Base-by-base conservation (phyloP, 2,329 filamentous ascomycete genomes). In the Cercospora berteroae region DNA sequence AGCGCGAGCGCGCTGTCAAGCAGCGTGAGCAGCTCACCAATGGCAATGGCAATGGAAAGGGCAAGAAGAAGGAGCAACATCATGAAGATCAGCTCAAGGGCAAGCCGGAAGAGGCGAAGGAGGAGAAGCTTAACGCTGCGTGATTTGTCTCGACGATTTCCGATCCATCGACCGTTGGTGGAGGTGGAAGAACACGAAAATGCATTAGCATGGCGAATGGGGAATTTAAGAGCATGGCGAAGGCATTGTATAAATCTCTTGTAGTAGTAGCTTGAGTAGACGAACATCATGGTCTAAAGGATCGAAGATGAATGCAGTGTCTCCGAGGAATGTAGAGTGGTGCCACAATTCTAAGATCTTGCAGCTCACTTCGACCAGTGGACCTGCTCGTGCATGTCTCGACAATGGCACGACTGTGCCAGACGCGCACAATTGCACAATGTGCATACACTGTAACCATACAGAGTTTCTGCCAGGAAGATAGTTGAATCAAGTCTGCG, bases 1-100 rank as follows among this genome's bases (percentile, higher is more conserved):
- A 83, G 70, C 77, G 90, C 56, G 79, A 83, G 67, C 74, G 75
- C 60, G 77, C 77, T n/a, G 71, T 77, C 48, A 74, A 77, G 71
- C 60, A 72, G 61, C 59, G 73, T 39, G 70, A 74, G 65, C 25
- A 61, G 57, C 33, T 68, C 10, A 64, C 69, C 27, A 70, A 71
- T 36, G 66, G 67, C 27, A 67, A 69, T 18, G 64, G 64, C 16
- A 62, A 62, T n/a, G 60, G 60, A 6, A 69, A 69, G 31, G 65
- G 44, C 36, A 67, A 61, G 42, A 71, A 72, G 65, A 63, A 60
- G 8, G 29, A 69, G 44, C 63, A 68, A 27, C 63, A 67, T 48
- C 56, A 66, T 8, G 33, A 67, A 18, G 60, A 64, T 8, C n/a
- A 69, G 13, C 55, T 68, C 31, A 71, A 73, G 59, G 71, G 67